Percentiles rank a stretch among this genome's conserved stretches.
These are phyloP conservation scores for Neurospora sp. DNA, from an alignment of 2,329 filamentous ascomycete genomes.

Conservation along the genomic window DNA sequence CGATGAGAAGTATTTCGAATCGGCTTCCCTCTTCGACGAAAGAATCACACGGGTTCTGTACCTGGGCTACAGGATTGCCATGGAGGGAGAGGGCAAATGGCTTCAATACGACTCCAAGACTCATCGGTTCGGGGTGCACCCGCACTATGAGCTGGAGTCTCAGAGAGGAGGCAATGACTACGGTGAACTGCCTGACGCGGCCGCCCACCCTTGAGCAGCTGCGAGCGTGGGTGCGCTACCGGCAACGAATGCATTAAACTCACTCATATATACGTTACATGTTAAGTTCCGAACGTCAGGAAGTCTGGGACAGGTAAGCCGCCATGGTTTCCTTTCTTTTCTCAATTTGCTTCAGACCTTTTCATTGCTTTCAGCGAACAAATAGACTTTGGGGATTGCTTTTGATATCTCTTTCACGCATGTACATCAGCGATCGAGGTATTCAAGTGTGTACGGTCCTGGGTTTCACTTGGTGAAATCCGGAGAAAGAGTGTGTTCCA, in stretches of 20 bases:
- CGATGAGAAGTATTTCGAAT: conserved; percentile 56
- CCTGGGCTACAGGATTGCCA: conserved; percentile 40
- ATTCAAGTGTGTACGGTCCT: not conserved
- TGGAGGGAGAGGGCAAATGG: conserved; percentile 26
- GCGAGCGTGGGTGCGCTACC: not conserved
- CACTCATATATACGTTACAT: not conserved
- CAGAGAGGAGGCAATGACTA: conserved; percentile 9
- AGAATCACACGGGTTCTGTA: conserved; percentile 50
- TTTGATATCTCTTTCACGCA: not conserved
- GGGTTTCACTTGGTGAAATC: not conserved
- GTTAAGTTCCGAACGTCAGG: not conserved
- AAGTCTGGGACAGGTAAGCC: not conserved
- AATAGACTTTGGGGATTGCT: not conserved
- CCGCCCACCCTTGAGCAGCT: conserved; percentile 4
- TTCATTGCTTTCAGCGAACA: not conserved
- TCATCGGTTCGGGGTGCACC: conserved; percentile 29
- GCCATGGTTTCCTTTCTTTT: not conserved
- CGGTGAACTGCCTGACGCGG: conserved; percentile 17
- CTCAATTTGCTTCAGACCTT: not conserved
- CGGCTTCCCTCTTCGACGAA: conserved; percentile 45
- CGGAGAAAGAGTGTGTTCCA: not conserved
- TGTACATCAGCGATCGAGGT: not conserved
- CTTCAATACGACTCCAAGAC: conserved; percentile 31
- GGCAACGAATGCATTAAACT: not conserved
- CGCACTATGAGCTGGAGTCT: conserved; percentile 26